Base-by-base conservation (phyloP, 2,329 filamentous ascomycete species). In the Chaetomiaceae sp. region DNA sequence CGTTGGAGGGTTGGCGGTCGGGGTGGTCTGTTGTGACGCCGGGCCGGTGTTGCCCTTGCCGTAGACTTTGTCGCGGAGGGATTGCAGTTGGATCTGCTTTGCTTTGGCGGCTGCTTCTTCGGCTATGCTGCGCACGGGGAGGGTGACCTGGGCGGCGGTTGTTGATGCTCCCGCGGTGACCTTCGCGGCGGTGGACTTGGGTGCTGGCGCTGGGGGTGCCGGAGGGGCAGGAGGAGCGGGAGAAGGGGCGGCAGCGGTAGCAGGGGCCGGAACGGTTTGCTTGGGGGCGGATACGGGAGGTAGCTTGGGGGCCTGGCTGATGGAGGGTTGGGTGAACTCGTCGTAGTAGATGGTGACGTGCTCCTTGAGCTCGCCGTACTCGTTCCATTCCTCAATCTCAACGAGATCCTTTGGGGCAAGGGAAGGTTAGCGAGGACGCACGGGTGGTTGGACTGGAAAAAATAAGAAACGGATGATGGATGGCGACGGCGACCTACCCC, bases 341-440 rank as follows among this genome's bases (percentile, higher is more conserved):
- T 83, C 80, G 66, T 79, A 79, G 70, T 78, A 81, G 60, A 86
- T 80, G 54, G 77, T 83, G 61, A 97, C 82, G 62, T 92, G 86
- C 70, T 92, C 82, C 68, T 90, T 89, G 55, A 99, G 80, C 71
- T 97, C 92, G 70, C 90, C 90, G 70, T 95, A 96, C 68, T 99
- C 93, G 73, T 99, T 99, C 93, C 92, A 97, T 67, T 99, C 93
- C 71, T 99, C 93, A 57, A 97, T 83, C 69, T 97, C 86, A 57
- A 92, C 86, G 44, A 96, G 78, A 67, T 96, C 93, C 91, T 96
- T 58, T 35, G 35, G 30, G 30, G 12, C 14, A 13, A 39, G 30
- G 21, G 19, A 3, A 8, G 31, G 25, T 34, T 17, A 56, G 40
- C 37, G 45, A 23, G 31, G 57, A 39, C 59, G 41, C 46, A 7